These are phyloP conservation scores for Penicillium digitatum DNA, from an alignment of 2,329 filamentous ascomycete genomes.

Conservation along the genomic window DNA sequence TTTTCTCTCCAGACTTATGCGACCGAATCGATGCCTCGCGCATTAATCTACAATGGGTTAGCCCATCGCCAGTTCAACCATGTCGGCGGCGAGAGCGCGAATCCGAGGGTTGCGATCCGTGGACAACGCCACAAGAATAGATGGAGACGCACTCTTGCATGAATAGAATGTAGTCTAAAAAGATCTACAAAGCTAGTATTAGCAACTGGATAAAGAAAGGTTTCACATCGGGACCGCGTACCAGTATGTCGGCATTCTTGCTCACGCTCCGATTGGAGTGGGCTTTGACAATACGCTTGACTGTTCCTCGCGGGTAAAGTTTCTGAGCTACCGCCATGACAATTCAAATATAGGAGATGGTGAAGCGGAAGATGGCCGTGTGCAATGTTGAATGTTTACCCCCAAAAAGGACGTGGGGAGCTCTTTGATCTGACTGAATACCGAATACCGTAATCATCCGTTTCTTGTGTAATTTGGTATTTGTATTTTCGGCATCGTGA, in stretches of 20 bases:
- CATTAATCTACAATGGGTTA: constrained; percentile 56
- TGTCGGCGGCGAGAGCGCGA: neutral
- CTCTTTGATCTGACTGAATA: neutral
- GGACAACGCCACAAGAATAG: neutral
- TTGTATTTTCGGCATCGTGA: neutral
- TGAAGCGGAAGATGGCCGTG: neutral
- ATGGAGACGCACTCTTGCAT: constrained; percentile 56
- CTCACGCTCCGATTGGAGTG: constrained; percentile 75
- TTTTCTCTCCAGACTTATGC: constrained; percentile 68
- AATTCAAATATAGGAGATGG: neutral
- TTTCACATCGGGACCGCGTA: constrained; percentile 40
- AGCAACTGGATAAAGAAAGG: neutral
- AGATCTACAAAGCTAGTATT: constrained; percentile 56
- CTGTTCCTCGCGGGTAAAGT: constrained; percentile 74
- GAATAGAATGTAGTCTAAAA: constrained; percentile 78
- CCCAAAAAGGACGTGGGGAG: neutral
- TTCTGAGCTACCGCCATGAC: constrained; percentile 65
- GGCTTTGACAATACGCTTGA: constrained; percentile 87
- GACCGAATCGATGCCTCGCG: constrained; percentile 75
- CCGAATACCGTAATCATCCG: neutral
- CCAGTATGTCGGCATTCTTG: constrained; percentile 82
- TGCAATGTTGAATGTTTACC: neutral
- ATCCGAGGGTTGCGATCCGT: neutral
- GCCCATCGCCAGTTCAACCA: neutral
- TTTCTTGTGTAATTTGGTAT: constrained; percentile 1